Evolutionary conservation across 1,284 basidiomycete species (phyloP).

Genomic region (Sporisorium sorghi): DNA sequence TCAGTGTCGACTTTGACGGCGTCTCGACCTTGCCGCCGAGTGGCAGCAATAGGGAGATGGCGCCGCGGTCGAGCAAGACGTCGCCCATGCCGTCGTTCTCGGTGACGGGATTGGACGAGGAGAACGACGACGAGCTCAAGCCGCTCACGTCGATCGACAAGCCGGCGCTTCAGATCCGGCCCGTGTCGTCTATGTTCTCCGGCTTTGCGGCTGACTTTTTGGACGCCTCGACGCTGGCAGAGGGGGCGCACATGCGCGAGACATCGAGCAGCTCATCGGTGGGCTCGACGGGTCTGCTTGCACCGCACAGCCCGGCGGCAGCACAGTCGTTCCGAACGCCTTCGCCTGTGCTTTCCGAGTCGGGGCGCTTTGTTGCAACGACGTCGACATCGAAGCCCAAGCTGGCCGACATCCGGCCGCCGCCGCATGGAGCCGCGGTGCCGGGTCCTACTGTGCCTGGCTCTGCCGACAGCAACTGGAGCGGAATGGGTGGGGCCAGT

Average conservation of each 20-base stretch:
- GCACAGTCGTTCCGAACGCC: slow-evolving; percentile 28
- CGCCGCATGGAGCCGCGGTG: slow-evolving; percentile 30
- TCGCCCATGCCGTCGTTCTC: slow-evolving; percentile 52
- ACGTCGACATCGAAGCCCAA: slow-evolving; percentile 18
- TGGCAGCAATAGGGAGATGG: slow-evolving; percentile 30
- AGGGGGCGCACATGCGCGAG: slow-evolving; percentile 28
- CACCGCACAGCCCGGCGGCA: slow-evolving; percentile 39
- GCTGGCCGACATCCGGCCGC: slow-evolving; percentile 34
- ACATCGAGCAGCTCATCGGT: slow-evolving; percentile 26
- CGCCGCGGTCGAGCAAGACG: slow-evolving; percentile 17
- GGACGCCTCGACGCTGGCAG: slow-evolving; percentile 43
- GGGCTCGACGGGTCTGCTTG: slow-evolving; percentile 37
- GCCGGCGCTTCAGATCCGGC: slow-evolving; percentile 56
- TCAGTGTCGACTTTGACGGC: slow-evolving; percentile 39
- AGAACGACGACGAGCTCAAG: slow-evolving; percentile 25
- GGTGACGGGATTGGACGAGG: slow-evolving; percentile 35
- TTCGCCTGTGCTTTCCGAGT: slow-evolving; percentile 22
- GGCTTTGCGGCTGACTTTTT: slow-evolving; percentile 56
- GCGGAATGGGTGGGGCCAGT: slow-evolving; percentile 18
- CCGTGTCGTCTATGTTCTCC: slow-evolving; percentile 57
- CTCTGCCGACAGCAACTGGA: slow-evolving; percentile 46
- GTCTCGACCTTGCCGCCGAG: slow-evolving; percentile 39
- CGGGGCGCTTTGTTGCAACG: slow-evolving; percentile 11
- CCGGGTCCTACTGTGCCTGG: slow-evolving; percentile 40
- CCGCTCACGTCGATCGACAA: slow-evolving; percentile 19